A percentile compares a stretch with the other conserved stretches of the same genome.
phyloP scores from a whole-genome alignment of 1,139 yeast species.

The Ogataea hybrid region DNA sequence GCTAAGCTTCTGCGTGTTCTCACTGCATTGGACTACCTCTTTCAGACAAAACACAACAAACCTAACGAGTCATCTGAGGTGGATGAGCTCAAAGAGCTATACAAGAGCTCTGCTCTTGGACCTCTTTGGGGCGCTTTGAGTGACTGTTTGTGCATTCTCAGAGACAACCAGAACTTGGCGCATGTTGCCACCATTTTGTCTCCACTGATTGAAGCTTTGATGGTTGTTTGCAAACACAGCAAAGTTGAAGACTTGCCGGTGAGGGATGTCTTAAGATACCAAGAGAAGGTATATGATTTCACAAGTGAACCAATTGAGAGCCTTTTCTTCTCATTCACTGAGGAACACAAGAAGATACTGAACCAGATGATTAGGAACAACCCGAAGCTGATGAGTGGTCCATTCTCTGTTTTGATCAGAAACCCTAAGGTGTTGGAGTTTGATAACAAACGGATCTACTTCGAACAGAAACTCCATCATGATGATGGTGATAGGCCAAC shows the following conservation, averaged over 20 bases:
- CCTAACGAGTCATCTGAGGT: conserved; percentile 34
- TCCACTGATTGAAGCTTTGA: conserved; percentile 85
- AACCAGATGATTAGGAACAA: conserved; percentile 91
- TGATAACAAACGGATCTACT: conserved; percentile 88
- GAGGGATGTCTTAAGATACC: conserved; percentile 59
- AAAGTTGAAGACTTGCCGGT: conserved; percentile 64
- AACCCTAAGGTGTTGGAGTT: conserved; percentile 91
- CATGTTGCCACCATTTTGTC: conserved; percentile 79
- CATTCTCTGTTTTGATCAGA: conserved; percentile 84
- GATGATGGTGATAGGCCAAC: conserved; percentile 42
- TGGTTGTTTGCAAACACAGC: conserved; percentile 94
- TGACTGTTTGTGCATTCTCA: conserved; percentile 64
- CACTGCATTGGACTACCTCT: conserved; percentile 86
- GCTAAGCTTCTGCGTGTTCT: conserved; percentile 80
- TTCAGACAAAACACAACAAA: conserved; percentile 42
- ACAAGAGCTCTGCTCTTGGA: conserved; percentile 69
- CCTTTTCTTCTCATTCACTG: conserved; percentile 83
- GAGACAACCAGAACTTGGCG: conserved; percentile 44
- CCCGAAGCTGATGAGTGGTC: conserved; percentile 95
- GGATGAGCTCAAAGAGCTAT: conserved; percentile 56
- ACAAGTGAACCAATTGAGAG: conserved; percentile 75
- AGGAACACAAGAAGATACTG: conserved; percentile 82
- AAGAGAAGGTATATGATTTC: conserved; percentile 61
- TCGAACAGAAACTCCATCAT: conserved; percentile 67
- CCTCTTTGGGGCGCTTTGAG: conserved; percentile 86